Evolutionary conservation across 2,329 filamentous ascomycete species (phyloP), one percentile per base, ranked within the genome.

Genomic region (Aspergillus ibericus): DNA sequence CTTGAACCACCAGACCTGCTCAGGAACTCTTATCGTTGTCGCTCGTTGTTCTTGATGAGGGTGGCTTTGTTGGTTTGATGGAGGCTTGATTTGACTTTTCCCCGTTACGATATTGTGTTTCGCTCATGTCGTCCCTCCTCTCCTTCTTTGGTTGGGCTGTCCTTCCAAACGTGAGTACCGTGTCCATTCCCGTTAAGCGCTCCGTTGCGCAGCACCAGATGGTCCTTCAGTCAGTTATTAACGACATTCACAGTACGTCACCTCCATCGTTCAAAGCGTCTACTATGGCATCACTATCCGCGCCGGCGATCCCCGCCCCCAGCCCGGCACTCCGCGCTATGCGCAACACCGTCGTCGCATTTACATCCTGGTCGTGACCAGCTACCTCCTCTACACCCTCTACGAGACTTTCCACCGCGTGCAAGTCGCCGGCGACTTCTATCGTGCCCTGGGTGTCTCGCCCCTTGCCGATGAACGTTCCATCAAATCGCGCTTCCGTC

Each of bases 211-310:
- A 42, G 16, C 6, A 13, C 1, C 9, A 13, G 12, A 20, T 13
- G 9, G n/a, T 20, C 36, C 16, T 0, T 40, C 16, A 18, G n/a
- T 20, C 36, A 42, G 0, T 42, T 12, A 5, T 20, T 42, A 22
- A 42, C 16, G 9, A 20, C 38, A 13, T 6, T 42, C 38, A 7
- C 51, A 96, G 91, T 85, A 93, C 67, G 89, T 87, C 50, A 93
- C 92, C 36, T 85, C 85, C 63, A 90, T 88, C 80, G 74, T 89
- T 5, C 93, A 98, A 74, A 83, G 83, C 62, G 81, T 96, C 66
- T 95, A 92, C 79, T 99, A 98, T 79, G 83, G 88, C 68, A 78
- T 98, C 66, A 90, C 91, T 56, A 93, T 96, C 73, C 92, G 93
- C 65, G 95, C 92, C 48, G 95, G 95, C 70, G 88, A 92, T 62